phyloP scores from a whole-genome alignment of 257 asterid species.

The Gentiana straminea region DNA sequence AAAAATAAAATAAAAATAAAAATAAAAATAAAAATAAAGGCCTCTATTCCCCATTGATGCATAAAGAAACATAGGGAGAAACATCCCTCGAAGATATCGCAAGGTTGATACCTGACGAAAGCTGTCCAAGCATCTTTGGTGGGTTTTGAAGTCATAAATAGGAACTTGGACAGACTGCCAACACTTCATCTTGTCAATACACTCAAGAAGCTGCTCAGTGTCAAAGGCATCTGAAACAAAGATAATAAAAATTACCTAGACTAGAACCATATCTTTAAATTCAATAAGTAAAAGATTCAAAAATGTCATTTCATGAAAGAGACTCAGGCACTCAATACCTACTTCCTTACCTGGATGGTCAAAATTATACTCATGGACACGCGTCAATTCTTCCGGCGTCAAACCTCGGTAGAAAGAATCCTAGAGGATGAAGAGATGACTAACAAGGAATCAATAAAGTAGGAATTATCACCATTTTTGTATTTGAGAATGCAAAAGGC shows the following conservation, averaged over 20 bases:
- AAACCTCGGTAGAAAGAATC: slow-evolving; percentile 96
- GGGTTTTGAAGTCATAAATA: slow-evolving; percentile 86
- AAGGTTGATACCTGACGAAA: slow-evolving; percentile 65
- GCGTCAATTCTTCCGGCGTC: slow-evolving; percentile 66
- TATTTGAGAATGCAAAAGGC: too few species aligned
- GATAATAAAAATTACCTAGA: background rate
- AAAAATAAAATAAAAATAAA: too few species aligned
- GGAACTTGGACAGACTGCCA: slow-evolving; percentile 90
- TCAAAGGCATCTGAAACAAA: slow-evolving; percentile 84
- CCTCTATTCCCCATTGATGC: too few species aligned
- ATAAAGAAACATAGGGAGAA: too few species aligned
- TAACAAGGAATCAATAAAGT: too few species aligned
- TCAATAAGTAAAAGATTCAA: background rate
- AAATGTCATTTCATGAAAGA: background rate
- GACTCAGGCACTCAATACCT: slow-evolving; percentile 5
- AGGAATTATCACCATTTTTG: too few species aligned
- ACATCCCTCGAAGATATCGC: slow-evolving; percentile 1
- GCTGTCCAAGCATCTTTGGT: slow-evolving; percentile 75
- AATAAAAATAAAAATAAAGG: too few species aligned
- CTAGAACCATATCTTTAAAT: background rate
- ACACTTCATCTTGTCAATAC: slow-evolving; percentile 50
- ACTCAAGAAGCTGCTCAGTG: slow-evolving; percentile 95
- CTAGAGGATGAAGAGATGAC: slow-evolving; percentile 20
- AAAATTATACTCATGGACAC: slow-evolving; percentile 84
- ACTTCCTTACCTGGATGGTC: slow-evolving; percentile 82